These are phyloP conservation scores for Ensete ventricosum DNA, from an alignment of 176 grass and related monocot genomes.

Conservation along the genomic window DNA sequence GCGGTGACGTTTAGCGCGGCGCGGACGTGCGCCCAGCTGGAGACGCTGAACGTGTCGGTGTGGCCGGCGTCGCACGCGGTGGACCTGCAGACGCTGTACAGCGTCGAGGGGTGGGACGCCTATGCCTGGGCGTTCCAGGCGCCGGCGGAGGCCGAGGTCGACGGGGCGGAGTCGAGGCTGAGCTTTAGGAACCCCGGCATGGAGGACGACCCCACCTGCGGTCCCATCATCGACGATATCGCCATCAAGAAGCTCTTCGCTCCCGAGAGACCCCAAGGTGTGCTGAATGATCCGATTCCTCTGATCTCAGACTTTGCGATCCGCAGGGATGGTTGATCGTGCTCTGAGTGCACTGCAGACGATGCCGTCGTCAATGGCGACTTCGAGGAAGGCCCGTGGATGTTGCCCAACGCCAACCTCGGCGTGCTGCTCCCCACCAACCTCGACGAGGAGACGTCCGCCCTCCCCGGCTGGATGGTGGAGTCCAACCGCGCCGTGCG, in stretches of 20 bases:
- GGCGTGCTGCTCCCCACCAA: slow-evolving; percentile 94
- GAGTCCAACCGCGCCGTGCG: slow-evolving; percentile 93
- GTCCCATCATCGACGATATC: slow-evolving; percentile 81
- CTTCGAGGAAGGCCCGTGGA: slow-evolving; percentile 97
- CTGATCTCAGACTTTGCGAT: too few species aligned
- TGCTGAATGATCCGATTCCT: neutral
- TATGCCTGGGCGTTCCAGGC: slow-evolving; percentile 85
- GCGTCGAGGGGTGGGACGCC: slow-evolving; percentile 95
- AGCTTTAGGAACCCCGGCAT: slow-evolving; percentile 93
- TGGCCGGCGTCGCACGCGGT: slow-evolving; percentile 49
- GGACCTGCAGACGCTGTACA: slow-evolving; percentile 94
- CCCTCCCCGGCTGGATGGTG: slow-evolving; percentile 84
- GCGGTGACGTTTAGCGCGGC: slow-evolving; percentile 88
- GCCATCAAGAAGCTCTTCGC: slow-evolving; percentile 90
- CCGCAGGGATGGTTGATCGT: too few species aligned
- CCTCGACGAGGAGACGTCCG: slow-evolving; percentile 74
- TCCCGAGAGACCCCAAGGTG: slow-evolving; percentile 70
- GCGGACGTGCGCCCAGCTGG: slow-evolving; percentile 87
- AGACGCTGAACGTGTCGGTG: slow-evolving; percentile 72
- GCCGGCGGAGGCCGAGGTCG: slow-evolving; percentile 22
- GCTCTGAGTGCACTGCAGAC: slow-evolving; percentile 26
- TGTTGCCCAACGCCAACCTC: slow-evolving; percentile 84
- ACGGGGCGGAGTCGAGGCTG: slow-evolving; percentile 39
- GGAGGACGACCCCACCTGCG: slow-evolving; percentile 95
- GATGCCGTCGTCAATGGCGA: slow-evolving; percentile 78